Conservation (phyloP, 345 rosid genomes). For the Populus simonii region DNA sequence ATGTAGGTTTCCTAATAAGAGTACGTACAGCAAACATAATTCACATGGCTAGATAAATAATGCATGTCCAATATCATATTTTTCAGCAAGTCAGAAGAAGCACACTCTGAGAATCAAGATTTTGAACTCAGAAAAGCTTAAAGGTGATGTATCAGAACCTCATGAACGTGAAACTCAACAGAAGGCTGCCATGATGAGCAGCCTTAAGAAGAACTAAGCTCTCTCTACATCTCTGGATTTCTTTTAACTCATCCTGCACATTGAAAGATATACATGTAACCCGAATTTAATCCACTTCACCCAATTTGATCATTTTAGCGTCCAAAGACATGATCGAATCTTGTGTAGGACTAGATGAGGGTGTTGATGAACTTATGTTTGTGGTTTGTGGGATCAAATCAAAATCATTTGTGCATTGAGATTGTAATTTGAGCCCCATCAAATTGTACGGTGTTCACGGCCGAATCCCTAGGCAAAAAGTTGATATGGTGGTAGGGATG, state of each 20-base stretch:
- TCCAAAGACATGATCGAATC: background rate
- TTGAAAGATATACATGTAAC: background rate
- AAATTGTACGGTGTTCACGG: conserved; percentile 23
- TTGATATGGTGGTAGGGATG: background rate
- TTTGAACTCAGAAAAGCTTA: conserved; percentile 1
- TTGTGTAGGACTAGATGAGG: background rate
- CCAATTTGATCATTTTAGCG: background rate
- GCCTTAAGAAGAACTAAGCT: conserved; percentile 15
- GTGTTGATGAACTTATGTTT: background rate
- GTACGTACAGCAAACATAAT: background rate
- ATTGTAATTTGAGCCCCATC: conserved; percentile 14
- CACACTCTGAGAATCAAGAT: background rate
- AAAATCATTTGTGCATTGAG: conserved; percentile 22
- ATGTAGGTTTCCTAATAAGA: background rate
- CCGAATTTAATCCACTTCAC: background rate
- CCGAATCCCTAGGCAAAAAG: conserved; percentile 35
- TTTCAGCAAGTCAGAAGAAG: background rate
- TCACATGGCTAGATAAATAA: background rate
- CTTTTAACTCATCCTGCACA: background rate
- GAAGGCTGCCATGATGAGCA: conserved; percentile 26
- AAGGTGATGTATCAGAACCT: conserved; percentile 2
- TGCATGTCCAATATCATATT: background rate
- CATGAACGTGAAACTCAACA: conserved; percentile 5
- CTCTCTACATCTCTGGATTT: conserved; percentile 1
- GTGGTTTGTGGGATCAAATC: conserved; percentile 24